Conservation (phyloP, 495 filamentous ascomycete genomes). For the Geoglossum glabrum region DNA sequence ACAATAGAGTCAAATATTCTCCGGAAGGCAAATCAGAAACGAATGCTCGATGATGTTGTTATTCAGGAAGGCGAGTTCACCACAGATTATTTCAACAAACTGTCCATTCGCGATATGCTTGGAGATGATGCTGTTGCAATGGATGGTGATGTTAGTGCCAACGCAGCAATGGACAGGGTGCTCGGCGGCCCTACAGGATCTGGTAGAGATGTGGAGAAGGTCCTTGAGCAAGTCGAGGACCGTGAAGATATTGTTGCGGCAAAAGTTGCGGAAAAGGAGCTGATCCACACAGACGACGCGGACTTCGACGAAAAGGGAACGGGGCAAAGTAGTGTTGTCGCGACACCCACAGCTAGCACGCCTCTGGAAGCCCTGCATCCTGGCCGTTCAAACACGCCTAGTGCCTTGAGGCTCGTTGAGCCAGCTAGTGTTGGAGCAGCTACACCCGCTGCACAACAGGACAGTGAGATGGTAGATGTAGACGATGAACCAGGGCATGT, state of each 20-base stretch:
- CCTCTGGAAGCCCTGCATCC: slow-evolving; percentile 9
- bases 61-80: slow-evolving; percentile 98
- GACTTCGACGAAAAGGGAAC: slow-evolving; percentile 65
- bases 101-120: slow-evolving; percentile 49
- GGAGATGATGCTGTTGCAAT: slow-evolving; percentile 35
- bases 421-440: slow-evolving; percentile 28
- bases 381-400: slow-evolving; percentile 7
- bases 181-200: slow-evolving; percentile 35
- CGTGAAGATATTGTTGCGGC: slow-evolving; percentile 79
- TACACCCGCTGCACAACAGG: slow-evolving; percentile 20
- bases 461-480: slow-evolving; percentile 13
- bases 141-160: slow-evolving; percentile 38
- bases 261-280: slow-evolving; percentile 69
- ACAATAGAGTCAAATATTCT: slow-evolving; percentile 98
- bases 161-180: slow-evolving; percentile 71
- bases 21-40: slow-evolving; percentile 88
- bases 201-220: slow-evolving; percentile 33
- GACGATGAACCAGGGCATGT: slow-evolving; percentile 35
- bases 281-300: slow-evolving; percentile 64
- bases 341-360: slow-evolving; percentile 20
- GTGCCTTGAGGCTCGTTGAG: neutral
- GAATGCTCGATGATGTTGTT: slow-evolving; percentile 91
- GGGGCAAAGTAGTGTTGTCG: slow-evolving; percentile 17
- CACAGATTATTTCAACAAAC: slow-evolving; percentile 86
- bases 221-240: slow-evolving; percentile 79